phyloP scores from a whole-genome alignment of 192 early-diverging fungal species.

The Dissophora ornata region DNA sequence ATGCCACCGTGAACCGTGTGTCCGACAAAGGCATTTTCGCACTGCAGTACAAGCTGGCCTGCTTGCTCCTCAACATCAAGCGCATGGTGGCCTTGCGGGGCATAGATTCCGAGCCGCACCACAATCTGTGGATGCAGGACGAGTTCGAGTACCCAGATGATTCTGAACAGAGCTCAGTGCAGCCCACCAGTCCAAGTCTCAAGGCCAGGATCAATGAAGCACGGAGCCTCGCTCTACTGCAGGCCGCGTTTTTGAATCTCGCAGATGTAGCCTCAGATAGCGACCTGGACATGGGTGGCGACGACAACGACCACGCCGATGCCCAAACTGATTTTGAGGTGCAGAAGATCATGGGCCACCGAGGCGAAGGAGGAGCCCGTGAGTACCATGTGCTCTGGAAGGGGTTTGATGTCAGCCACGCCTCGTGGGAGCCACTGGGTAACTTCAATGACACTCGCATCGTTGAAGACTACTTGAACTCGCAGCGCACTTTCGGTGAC shows the following conservation, averaged over 20 bases:
- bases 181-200: background rate
- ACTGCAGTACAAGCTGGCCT: constrained; percentile 32
- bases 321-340: background rate
- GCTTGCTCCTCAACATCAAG: constrained; percentile 41
- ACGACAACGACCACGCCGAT: background rate
- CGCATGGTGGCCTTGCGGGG: constrained; percentile 20
- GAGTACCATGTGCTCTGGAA: constrained; percentile 15
- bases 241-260: background rate
- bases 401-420: constrained; percentile 2
- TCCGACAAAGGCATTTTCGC: constrained; percentile 5
- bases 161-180: constrained; percentile 1
- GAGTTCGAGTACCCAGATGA: constrained; percentile 34
- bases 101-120: constrained; percentile 22
- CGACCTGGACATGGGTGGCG: background rate
- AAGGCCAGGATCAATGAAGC: constrained; percentile 8
- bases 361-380: background rate
- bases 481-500: background rate
- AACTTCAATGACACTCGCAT: background rate
- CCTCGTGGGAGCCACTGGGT: background rate
- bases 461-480: background rate
- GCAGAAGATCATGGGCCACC: constrained; percentile 5
- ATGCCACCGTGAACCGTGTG: constrained; percentile 17
- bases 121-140: constrained; percentile 21
- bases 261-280: background rate
- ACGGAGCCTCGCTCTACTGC: background rate